Evolutionary conservation across 352 stramenopile species (phyloP).

Genomic region (Elongisporangium anandrum): DNA sequence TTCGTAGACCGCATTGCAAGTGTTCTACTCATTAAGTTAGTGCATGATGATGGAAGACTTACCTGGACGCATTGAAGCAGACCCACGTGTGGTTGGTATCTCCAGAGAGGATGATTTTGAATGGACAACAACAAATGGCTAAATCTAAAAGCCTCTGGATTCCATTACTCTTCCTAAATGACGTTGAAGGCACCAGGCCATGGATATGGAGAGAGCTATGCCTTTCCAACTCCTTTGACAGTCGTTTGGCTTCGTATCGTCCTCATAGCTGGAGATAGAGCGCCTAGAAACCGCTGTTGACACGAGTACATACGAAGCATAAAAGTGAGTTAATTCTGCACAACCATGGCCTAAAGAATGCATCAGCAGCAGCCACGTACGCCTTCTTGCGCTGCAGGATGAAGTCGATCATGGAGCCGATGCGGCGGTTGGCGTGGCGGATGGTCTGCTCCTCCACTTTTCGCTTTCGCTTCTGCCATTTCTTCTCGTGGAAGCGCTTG

Average conservation of each 20-base stretch:
- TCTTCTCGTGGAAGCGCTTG: slow-evolving; percentile 82
- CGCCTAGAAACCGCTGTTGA: background rate
- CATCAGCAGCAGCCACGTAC: slow-evolving; percentile 29
- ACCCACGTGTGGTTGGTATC: too few species aligned
- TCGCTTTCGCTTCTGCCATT: slow-evolving; percentile 77
- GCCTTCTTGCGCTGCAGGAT: slow-evolving; percentile 79
- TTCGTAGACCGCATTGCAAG: too few species aligned
- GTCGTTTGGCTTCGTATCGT: background rate
- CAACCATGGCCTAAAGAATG: background rate
- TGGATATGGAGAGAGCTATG: background rate
- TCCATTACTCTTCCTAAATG: slow-evolving; percentile 2
- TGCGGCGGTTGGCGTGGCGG: slow-evolving; percentile 71
- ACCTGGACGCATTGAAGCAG: too few species aligned
- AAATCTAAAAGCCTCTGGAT: background rate
- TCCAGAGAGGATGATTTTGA: background rate
- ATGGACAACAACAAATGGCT: background rate
- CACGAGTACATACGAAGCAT: background rate
- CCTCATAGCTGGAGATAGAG: background rate
- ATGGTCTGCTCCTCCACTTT: slow-evolving; percentile 78
- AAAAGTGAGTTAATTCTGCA: background rate
- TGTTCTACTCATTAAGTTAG: too few species aligned
- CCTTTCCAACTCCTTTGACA: background rate
- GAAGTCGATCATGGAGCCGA: slow-evolving; percentile 84
- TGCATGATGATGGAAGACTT: too few species aligned
- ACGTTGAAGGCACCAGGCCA: background rate